phyloP scores from a whole-genome alignment of 208 protist species.

The Trypanosoma boissoni region DNA sequence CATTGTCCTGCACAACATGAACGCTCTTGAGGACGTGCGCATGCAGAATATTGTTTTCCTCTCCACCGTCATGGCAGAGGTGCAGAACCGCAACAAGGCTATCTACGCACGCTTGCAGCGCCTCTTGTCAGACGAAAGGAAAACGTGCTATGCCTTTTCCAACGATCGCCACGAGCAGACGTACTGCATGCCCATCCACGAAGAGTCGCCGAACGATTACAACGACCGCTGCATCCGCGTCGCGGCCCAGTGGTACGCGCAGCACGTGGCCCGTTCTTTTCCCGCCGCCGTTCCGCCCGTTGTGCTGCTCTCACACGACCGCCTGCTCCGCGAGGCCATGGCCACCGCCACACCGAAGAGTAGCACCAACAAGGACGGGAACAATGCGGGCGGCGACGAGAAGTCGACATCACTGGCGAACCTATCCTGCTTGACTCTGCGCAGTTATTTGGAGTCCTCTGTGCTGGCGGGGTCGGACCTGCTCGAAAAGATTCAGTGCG shows the following conservation, averaged over 20 bases:
- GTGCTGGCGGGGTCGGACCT: conserved; percentile 63
- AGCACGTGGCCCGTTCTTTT: conserved; percentile 54
- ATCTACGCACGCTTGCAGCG: conserved; percentile 86
- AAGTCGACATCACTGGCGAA: conserved; percentile 25
- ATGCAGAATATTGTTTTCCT: conserved; percentile 88
- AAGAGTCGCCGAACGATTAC: conserved; percentile 85
- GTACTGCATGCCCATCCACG: conserved; percentile 52
- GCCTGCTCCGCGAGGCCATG: conserved; percentile 39
- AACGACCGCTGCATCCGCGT: conserved; percentile 89
- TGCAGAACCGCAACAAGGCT: conserved; percentile 86
- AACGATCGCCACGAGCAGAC: conserved; percentile 92
- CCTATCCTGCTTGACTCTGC: conserved; percentile 61
- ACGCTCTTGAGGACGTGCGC: conserved; percentile 72
- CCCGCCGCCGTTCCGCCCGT: conserved; percentile 29
- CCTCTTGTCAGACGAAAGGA: conserved; percentile 58
- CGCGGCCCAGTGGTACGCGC: conserved; percentile 83
- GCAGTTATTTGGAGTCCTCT: conserved; percentile 48
- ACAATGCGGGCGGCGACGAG: too few species aligned
- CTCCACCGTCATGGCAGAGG: conserved; percentile 87
- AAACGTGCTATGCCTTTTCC: conserved; percentile 89
- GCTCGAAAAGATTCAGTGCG: conserved; percentile 79
- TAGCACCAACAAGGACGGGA: too few species aligned
- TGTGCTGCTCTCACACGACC: conserved; percentile 72
- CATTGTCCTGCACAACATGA: conserved; percentile 93
- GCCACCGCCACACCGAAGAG: conserved; percentile 18